Evolutionary conservation across 768 basidiomycete species (phyloP).

Genomic region (Psilocybe cubensis): DNA sequence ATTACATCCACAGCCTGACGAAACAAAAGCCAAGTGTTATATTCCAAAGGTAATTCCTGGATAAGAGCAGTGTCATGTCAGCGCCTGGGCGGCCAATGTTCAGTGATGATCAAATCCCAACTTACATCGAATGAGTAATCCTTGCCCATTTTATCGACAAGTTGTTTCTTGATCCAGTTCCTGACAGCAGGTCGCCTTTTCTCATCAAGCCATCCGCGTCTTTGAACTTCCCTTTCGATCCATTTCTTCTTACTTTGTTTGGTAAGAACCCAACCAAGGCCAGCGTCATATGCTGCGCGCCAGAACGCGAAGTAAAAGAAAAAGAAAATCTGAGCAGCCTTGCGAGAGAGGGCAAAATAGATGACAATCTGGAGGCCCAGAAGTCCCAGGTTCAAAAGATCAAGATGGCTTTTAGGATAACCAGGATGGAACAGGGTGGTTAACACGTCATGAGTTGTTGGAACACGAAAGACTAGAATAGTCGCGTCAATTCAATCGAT

Average conservation of each 20-base stretch:
- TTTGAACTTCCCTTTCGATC: constrained; percentile 83
- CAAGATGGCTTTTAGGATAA: constrained; percentile 87
- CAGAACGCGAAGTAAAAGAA: constrained; percentile 91
- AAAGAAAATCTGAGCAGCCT: constrained; percentile 68
- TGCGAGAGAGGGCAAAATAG: constrained; percentile 66
- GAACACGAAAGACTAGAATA: constrained; percentile 83
- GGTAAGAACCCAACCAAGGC: constrained; percentile 91
- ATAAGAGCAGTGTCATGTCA: constrained; percentile 1
- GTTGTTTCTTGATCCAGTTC: constrained; percentile 84
- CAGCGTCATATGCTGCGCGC: constrained; percentile 89
- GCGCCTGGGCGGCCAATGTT: constrained; percentile 4
- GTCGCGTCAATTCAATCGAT: constrained; percentile 3
- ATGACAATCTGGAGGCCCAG: constrained; percentile 79
- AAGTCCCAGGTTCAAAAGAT: constrained; percentile 81
- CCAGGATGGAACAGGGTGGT: constrained; percentile 83
- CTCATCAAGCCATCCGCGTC: constrained; percentile 88
- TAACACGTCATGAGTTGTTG: constrained; percentile 89
- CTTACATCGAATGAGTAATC: constrained; percentile 92
- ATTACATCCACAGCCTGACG: constrained; percentile 96
- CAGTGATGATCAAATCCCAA: constrained; percentile 19
- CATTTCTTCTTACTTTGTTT: constrained; percentile 95
- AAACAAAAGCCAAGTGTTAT: constrained; percentile 96
- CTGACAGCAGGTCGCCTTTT: constrained; percentile 62
- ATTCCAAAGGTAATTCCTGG: constrained; percentile 90
- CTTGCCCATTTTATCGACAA: constrained; percentile 91